Conservation (phyloP, 2,329 filamentous ascomycete genomes). For the Arachnomyces sp. region DNA sequence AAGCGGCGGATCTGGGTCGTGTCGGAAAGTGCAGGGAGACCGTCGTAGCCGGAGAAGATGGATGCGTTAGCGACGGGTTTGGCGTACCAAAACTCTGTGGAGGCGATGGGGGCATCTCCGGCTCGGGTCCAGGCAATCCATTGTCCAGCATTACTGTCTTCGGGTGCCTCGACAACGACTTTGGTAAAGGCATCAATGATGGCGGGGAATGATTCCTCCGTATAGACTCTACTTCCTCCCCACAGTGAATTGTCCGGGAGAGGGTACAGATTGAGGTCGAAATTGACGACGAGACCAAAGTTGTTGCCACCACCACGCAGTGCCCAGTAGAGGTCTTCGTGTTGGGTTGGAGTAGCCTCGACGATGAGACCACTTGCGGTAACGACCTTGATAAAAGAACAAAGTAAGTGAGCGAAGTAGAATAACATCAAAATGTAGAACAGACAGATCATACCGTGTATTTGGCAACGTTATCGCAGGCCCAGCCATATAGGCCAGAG, state of each 20-base stretch:
- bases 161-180: not conserved
- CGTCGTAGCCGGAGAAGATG: slow-evolving; percentile 32
- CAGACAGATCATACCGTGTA: slow-evolving; percentile 19
- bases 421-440: not conserved
- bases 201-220: not conserved
- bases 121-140: slow-evolving; percentile 7
- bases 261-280: slow-evolving; percentile 14
- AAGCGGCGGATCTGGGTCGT: slow-evolving; percentile 23
- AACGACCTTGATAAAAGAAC: slow-evolving; percentile 14
- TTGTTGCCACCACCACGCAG: slow-evolving; percentile 29
- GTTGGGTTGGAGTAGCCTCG: slow-evolving; percentile 14
- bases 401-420: not conserved
- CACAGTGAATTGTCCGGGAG: not conserved
- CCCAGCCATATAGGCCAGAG: slow-evolving; percentile 26
- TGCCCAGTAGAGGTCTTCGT: slow-evolving; percentile 29
- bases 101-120: slow-evolving; percentile 6
- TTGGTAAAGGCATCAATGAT: not conserved
- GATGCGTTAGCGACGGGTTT: slow-evolving; percentile 28
- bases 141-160: not conserved
- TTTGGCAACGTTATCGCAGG: slow-evolving; percentile 28
- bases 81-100: slow-evolving; percentile 22
- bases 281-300: slow-evolving; percentile 28
- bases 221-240: not conserved
- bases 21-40: slow-evolving; percentile 23
- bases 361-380: slow-evolving; percentile 24